phyloP scores from a whole-genome alignment of 1,139 yeast species.

The Meyerozyma carpophila region DNA sequence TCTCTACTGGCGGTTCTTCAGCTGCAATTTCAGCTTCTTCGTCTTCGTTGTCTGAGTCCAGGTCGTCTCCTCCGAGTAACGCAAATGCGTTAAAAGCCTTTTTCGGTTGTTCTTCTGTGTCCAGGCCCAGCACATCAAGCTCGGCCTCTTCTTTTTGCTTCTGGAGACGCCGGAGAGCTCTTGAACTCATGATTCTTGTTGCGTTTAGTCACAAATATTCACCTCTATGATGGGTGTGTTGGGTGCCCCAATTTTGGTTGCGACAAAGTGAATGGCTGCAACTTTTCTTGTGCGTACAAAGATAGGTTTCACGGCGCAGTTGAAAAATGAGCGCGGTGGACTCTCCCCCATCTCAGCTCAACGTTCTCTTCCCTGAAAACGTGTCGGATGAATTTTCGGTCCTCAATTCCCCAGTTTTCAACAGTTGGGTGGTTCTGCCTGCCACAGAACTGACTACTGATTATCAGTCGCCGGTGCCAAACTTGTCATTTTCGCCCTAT shows the following conservation, averaged over 20 bases:
- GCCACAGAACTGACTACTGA: constrained; percentile 3
- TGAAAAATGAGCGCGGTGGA: neutral
- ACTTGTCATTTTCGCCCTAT: constrained; percentile 10
- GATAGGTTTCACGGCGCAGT: neutral
- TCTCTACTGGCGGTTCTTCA: neutral
- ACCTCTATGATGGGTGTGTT: neutral
- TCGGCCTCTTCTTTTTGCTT: constrained; percentile 31
- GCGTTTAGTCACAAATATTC: neutral
- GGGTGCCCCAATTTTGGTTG: neutral
- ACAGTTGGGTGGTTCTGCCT: neutral
- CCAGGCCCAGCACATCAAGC: constrained; percentile 8
- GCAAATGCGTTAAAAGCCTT: constrained; percentile 49
- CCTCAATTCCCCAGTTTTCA: neutral
- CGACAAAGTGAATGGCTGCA: neutral
- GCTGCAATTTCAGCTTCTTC: constrained; percentile 10
- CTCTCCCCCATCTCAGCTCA: neutral
- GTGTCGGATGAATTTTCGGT: neutral
- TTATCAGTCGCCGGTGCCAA: constrained; percentile 9
- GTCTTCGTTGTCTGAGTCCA: constrained; percentile 12
- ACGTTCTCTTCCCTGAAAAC: neutral
- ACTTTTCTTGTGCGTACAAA: neutral
- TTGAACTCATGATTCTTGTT: constrained; percentile 50
- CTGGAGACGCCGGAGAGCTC: constrained; percentile 55
- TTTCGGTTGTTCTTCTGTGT: constrained; percentile 5
- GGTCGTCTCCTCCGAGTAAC: constrained; percentile 34